Evolutionary conservation across 208 protist genomes (phyloP).

Genomic region (Crithidia fasciculata): DNA sequence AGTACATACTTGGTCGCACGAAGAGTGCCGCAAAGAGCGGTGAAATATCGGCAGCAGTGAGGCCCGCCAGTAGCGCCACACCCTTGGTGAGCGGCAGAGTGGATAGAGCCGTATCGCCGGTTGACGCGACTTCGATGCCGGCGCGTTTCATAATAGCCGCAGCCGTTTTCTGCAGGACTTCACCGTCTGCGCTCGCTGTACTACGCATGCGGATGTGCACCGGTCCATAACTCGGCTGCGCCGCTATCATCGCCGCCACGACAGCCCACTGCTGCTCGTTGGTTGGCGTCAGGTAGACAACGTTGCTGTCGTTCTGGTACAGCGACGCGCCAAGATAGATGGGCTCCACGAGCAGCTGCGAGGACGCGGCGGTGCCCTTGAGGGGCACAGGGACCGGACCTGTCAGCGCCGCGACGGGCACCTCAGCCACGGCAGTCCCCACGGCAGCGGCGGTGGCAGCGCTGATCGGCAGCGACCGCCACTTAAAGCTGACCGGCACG

Average conservation of each 20-base stretch:
- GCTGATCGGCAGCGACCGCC: neutral
- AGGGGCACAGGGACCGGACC: neutral
- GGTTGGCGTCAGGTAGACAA: conserved; percentile 33
- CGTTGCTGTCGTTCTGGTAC: conserved; percentile 26
- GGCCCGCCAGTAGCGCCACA: too few species aligned
- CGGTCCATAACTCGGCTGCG: neutral
- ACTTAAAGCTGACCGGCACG: neutral
- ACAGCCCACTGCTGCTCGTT: conserved; percentile 33
- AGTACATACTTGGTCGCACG: neutral
- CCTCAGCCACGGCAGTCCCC: neutral
- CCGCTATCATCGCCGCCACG: conserved; percentile 15
- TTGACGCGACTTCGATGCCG: too few species aligned
- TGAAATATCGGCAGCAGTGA: too few species aligned
- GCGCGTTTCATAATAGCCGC: too few species aligned
- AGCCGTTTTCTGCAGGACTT: neutral
- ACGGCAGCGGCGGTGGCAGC: neutral
- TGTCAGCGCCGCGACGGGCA: neutral
- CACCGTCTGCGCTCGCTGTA: neutral
- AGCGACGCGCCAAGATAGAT: conserved; percentile 17
- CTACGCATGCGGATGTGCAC: neutral
- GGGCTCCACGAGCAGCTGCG: conserved; percentile 16
- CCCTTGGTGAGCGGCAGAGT: too few species aligned
- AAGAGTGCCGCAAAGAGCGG: neutral
- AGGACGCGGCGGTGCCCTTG: neutral
- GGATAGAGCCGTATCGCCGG: too few species aligned